phyloP scores from a whole-genome alignment of 31 red algal species.

The Endocladia muricata region DNA sequence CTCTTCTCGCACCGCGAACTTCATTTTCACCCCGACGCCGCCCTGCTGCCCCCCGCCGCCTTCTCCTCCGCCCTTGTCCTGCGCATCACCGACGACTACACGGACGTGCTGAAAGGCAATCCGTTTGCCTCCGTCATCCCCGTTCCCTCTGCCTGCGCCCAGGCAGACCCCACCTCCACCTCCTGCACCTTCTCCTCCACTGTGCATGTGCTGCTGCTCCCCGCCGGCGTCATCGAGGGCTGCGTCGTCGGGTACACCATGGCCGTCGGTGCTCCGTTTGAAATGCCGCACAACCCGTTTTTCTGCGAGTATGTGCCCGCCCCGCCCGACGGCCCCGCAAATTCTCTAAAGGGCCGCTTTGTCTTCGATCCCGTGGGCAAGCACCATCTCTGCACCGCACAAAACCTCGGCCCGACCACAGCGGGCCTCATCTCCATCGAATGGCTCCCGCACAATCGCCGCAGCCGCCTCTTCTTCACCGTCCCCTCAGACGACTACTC shows the following conservation, averaged over 20 bases:
- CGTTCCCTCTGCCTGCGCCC: too few species aligned
- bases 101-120: background rate
- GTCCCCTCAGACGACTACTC: background rate
- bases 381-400: background rate
- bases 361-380: background rate
- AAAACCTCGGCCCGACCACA: background rate
- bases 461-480: slow-evolving; percentile 20
- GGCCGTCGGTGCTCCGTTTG: background rate
- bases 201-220: background rate
- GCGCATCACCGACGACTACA: too few species aligned
- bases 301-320: too few species aligned
- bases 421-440: background rate
- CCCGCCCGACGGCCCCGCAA: too few species aligned
- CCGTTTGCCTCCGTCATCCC: slow-evolving; percentile 11
- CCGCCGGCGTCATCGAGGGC: background rate
- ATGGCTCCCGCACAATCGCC: background rate
- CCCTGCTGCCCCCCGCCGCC: background rate
- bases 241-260: background rate
- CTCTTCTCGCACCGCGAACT: background rate
- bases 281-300: background rate
- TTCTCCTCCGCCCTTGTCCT: background rate
- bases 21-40: background rate
- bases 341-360: background rate
- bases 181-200: background rate
- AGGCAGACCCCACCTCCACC: background rate